Evolutionary conservation across 2,329 filamentous ascomycete species (phyloP).

Genomic region (Aphanocladium album): DNA sequence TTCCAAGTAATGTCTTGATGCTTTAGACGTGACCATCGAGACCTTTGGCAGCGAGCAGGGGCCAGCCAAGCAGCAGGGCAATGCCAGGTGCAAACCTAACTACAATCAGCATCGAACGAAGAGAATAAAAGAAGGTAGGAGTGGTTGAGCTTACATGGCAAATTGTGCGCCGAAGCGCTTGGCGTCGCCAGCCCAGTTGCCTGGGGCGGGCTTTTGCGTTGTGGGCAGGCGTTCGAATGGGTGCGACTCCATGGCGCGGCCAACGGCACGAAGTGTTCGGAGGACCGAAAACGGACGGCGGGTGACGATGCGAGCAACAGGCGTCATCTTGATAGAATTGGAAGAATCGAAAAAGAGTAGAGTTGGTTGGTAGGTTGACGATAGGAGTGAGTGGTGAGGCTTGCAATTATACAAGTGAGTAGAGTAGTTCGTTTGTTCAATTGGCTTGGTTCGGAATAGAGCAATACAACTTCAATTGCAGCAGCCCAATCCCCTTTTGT

Average conservation of each 20-base stretch:
- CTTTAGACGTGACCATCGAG: conserved; percentile 29
- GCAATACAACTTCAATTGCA: background rate
- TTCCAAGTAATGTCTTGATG: background rate
- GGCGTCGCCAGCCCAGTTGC: conserved; percentile 28
- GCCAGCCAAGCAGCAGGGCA: conserved; percentile 31
- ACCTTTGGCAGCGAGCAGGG: conserved; percentile 22
- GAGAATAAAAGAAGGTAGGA: background rate
- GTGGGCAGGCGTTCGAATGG: conserved; percentile 30
- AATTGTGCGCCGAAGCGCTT: conserved; percentile 28
- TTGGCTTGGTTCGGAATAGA: conserved; percentile 18
- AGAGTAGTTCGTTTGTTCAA: conserved; percentile 15
- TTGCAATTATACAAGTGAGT: conserved; percentile 7
- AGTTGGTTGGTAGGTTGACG: conserved; percentile 10
- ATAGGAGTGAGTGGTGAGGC: conserved; percentile 12
- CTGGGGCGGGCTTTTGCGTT: conserved; percentile 22
- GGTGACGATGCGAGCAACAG: conserved; percentile 24
- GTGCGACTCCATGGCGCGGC: conserved; percentile 31
- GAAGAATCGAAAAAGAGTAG: conserved; percentile 13
- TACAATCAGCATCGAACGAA: conserved; percentile 12
- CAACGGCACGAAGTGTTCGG: conserved; percentile 26
- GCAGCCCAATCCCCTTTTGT: background rate
- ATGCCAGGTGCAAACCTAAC: conserved; percentile 32
- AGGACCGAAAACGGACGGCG: conserved; percentile 32
- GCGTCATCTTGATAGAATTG: conserved; percentile 14
- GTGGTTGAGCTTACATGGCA: conserved; percentile 26